phyloP scores from a whole-genome alignment of 768 basidiomycete genomes.

The Cystofilobasidium ferigula region DNA sequence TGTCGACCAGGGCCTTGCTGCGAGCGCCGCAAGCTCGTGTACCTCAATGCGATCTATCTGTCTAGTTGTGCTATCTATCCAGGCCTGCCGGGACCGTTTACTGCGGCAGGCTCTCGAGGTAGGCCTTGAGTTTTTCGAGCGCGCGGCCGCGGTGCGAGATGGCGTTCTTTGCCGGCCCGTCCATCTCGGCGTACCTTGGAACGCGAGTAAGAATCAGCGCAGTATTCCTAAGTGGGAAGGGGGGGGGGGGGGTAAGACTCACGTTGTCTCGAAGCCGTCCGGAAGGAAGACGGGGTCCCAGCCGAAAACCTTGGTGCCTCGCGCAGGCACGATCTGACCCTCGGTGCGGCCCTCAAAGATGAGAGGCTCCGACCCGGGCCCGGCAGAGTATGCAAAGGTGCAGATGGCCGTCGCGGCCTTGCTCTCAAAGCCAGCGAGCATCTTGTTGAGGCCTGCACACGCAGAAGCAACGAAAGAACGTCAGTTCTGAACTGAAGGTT shows the following conservation, averaged over 20 bases:
- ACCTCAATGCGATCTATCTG: too few species aligned
- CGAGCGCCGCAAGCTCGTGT: too few species aligned
- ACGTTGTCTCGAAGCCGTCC: conserved; percentile 60
- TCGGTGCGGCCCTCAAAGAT: conserved; percentile 79
- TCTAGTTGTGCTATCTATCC: too few species aligned
- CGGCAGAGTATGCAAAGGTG: conserved; percentile 87
- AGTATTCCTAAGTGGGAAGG: not conserved
- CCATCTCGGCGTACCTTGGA: conserved; percentile 67
- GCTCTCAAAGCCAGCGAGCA: conserved; percentile 64
- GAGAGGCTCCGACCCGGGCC: conserved; percentile 66
- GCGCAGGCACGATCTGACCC: conserved; percentile 74
- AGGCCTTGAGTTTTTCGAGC: conserved; percentile 51
- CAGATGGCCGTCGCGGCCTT: conserved; percentile 80
- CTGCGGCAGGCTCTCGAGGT: conserved; percentile 26
- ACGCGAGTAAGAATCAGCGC: not conserved
- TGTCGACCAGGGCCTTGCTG: too few species aligned
- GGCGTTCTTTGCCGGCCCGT: conserved; percentile 50
- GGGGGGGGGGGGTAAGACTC: conserved; percentile 28
- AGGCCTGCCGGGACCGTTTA: too few species aligned
- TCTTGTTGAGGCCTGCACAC: conserved; percentile 57
- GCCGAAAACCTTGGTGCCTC: conserved; percentile 70
- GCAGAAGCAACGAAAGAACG: not conserved
- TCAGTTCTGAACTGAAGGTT: not conserved
- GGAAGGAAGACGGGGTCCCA: conserved; percentile 39
- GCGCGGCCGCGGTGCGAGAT: conserved; percentile 60